These are phyloP conservation scores for Symbiotaphrina buchneri DNA, from an alignment of 495 filamentous ascomycete species.

Conservation along the genomic window DNA sequence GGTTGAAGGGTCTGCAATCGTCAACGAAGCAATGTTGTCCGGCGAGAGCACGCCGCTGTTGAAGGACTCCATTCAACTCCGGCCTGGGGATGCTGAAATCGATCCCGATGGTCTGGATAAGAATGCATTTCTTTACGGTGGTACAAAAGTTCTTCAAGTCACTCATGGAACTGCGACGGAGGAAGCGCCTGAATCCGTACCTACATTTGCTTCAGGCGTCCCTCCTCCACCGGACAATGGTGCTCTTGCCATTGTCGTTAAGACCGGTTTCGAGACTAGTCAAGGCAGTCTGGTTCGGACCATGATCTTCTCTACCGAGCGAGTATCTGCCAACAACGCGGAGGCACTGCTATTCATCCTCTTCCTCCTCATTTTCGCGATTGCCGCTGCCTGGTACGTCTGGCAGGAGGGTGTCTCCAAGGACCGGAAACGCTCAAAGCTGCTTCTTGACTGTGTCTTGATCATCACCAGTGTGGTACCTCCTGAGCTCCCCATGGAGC, in stretches of 20 bases:
- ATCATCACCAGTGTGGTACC: constrained; percentile 96
- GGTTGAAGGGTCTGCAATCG: constrained; percentile 86
- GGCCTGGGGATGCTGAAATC: constrained; percentile 61
- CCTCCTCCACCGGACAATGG: constrained; percentile 68
- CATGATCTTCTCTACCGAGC: constrained; percentile 99
- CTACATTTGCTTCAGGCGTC: constrained; percentile 47
- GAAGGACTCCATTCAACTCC: constrained; percentile 88
- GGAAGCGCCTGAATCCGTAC: constrained; percentile 37
- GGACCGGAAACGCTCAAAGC: constrained; percentile 91
- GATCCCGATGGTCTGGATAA: constrained; percentile 89
- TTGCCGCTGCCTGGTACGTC: constrained; percentile 99
- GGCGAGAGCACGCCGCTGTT: constrained; percentile 92
- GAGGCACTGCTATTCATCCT: constrained; percentile 92
- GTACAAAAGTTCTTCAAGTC: constrained; percentile 92
- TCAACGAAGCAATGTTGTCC: constrained; percentile 98
- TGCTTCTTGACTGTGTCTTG: constrained; percentile 89
- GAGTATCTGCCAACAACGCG: constrained; percentile 89
- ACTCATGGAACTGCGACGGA: constrained; percentile 55
- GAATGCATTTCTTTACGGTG: constrained; percentile 86
- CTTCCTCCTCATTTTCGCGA: constrained; percentile 85
- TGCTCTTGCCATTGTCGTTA: constrained; percentile 80
- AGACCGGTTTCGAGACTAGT: constrained; percentile 96
- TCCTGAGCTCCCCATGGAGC: constrained; percentile 93
- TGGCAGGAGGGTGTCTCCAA: constrained; percentile 87
- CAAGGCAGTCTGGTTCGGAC: constrained; percentile 94